These are phyloP conservation scores for Mortierella sp. DNA, from an alignment of 371 early-diverging fungal genomes.

Conservation along the genomic window DNA sequence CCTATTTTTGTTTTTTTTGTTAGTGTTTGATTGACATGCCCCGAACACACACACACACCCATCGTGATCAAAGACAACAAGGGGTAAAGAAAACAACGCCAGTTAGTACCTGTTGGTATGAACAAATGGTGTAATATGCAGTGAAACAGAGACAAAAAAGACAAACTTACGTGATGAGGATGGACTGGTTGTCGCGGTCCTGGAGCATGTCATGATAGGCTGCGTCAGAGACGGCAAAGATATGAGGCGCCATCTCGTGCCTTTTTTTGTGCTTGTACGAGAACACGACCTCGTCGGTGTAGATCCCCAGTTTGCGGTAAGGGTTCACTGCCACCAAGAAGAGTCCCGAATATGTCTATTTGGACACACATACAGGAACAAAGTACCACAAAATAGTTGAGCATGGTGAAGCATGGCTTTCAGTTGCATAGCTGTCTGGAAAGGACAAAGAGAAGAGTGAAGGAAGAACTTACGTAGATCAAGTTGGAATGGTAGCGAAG, in stretches of 20 bases:
- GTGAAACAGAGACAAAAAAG: not conserved
- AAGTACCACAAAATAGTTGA: not conserved
- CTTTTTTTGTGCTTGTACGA: slow-evolving; percentile 90
- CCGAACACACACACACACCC: not conserved
- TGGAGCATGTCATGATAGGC: slow-evolving; percentile 97
- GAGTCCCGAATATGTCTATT: slow-evolving; percentile 98
- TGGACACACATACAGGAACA: not conserved
- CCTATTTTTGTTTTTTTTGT: slow-evolving; percentile 59
- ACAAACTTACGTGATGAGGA: slow-evolving; percentile 94
- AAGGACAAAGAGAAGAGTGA: not conserved
- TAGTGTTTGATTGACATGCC: not conserved
- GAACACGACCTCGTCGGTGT: slow-evolving; percentile 86
- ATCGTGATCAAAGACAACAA: not conserved
- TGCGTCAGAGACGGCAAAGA: slow-evolving; percentile 95
- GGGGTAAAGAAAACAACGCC: not conserved
- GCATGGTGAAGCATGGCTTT: not conserved
- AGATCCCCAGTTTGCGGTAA: slow-evolving; percentile 95
- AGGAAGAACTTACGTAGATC: slow-evolving; percentile 87
- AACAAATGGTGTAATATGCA: not conserved
- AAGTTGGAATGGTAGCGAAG: slow-evolving; percentile 91
- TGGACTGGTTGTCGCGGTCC: slow-evolving; percentile 96
- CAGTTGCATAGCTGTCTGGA: not conserved
- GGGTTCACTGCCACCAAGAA: slow-evolving; percentile 99
- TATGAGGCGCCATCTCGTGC: slow-evolving; percentile 95
- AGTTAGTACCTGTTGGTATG: slow-evolving; percentile 3